These are phyloP conservation scores for Phylloporus rhodoxanthus DNA, from an alignment of 768 basidiomycete species.

Conservation along the genomic window DNA sequence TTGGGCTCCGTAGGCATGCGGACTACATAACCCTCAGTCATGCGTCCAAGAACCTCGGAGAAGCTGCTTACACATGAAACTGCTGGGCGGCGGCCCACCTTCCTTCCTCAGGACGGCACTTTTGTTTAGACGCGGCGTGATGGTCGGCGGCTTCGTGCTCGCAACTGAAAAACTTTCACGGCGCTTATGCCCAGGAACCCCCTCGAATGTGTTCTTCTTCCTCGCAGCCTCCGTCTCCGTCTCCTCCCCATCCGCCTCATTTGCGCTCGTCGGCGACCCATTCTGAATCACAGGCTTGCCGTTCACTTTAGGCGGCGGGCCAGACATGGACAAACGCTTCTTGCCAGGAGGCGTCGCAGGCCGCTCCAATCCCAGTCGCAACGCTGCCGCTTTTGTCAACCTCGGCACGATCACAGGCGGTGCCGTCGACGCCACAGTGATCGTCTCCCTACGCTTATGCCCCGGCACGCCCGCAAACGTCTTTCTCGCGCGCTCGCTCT, in stretches of 20 bases:
- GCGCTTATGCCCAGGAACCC: slow-evolving; percentile 81
- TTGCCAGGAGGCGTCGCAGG: slow-evolving; percentile 36
- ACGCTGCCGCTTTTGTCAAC: slow-evolving; percentile 69
- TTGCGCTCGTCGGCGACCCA: slow-evolving; percentile 14
- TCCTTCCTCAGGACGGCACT: slow-evolving; percentile 44
- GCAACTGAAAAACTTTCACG: slow-evolving; percentile 69
- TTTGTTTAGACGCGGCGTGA: slow-evolving; percentile 41
- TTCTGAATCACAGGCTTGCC: slow-evolving; percentile 9
- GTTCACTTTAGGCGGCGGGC: slow-evolving; percentile 10
- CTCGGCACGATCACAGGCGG: slow-evolving; percentile 67
- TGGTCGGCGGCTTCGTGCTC: slow-evolving; percentile 38
- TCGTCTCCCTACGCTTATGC: slow-evolving; percentile 66
- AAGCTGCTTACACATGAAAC: slow-evolving; percentile 60
- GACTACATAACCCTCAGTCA: slow-evolving; percentile 33
- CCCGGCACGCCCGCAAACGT: slow-evolving; percentile 78
- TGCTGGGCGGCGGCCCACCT: slow-evolving; percentile 49
- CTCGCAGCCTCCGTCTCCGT: slow-evolving; percentile 22
- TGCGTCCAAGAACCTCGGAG: not conserved
- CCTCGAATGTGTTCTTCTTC: slow-evolving; percentile 56
- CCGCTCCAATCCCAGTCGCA: slow-evolving; percentile 52
- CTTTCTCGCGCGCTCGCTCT: slow-evolving; percentile 55
- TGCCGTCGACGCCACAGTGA: slow-evolving; percentile 68
- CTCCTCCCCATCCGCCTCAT: slow-evolving; percentile 27
- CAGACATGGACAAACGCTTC: slow-evolving; percentile 33
- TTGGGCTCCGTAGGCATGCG: slow-evolving; percentile 39